Evolutionary conservation across 345 rosid species (phyloP).

Genomic region (Physaria fendleri): DNA sequence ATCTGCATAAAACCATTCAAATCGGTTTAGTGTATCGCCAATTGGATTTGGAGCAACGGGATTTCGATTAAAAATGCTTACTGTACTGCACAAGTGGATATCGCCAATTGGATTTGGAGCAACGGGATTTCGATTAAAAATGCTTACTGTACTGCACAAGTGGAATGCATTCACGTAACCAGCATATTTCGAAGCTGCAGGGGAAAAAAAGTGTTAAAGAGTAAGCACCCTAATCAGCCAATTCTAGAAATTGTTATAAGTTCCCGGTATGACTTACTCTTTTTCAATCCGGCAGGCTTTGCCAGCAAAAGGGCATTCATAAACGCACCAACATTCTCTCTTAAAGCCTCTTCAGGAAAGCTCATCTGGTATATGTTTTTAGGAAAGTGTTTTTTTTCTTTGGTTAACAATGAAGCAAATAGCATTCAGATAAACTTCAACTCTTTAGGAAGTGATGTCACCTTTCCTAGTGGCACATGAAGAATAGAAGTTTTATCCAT

Average conservation of each 20-base stretch:
- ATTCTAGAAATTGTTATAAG: not conserved
- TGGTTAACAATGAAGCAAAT: conserved; percentile 4
- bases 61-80: conserved; percentile 35
- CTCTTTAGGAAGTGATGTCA: conserved; percentile 16
- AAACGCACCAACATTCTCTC: conserved; percentile 87
- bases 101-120: too few relatives aligned
- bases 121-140: too few relatives aligned
- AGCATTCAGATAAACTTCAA: not conserved
- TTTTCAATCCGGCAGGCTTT: conserved; percentile 93
- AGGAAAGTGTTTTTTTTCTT: conserved; percentile 1
- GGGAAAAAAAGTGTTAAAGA: not conserved
- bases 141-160: conserved; percentile 76
- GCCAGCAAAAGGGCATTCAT: conserved; percentile 85
- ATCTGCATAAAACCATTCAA: conserved; percentile 46
- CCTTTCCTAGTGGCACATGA: conserved; percentile 95
- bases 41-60: too few relatives aligned
- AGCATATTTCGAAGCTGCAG: conserved; percentile 87
- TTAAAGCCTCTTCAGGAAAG: conserved; percentile 61
- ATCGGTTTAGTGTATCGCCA: too few relatives aligned
- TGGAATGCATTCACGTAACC: conserved; percentile 75
- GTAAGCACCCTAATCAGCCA: conserved; percentile 6
- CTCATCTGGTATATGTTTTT: conserved; percentile 40
- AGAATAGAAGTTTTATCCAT: conserved; percentile 92
- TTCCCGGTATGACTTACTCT: conserved; percentile 39
- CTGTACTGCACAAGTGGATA: too few relatives aligned